These are phyloP conservation scores for Sophora flavescens DNA, from an alignment of 306 rosid species.

Conservation along the genomic window DNA sequence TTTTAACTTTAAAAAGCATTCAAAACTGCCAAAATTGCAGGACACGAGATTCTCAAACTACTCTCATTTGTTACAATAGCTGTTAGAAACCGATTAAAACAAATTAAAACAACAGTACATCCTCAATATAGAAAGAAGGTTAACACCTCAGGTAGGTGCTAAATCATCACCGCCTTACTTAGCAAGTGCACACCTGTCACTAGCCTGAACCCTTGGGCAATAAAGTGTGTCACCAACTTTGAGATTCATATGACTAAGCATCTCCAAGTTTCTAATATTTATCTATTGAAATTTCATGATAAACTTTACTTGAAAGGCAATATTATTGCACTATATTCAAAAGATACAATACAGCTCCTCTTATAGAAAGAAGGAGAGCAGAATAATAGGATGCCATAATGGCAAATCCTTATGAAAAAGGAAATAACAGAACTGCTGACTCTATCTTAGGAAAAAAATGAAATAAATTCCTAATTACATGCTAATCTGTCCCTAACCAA, in stretches of 20 bases:
- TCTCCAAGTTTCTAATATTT: background rate
- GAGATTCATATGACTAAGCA: background rate
- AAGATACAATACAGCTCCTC: too few species aligned
- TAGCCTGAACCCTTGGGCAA: background rate
- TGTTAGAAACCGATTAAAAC: background rate
- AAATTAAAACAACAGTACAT: conserved; percentile 23
- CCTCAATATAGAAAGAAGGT: background rate
- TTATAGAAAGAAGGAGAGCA: too few species aligned
- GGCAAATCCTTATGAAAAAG: too few species aligned
- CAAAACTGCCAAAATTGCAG: conserved; percentile 17
- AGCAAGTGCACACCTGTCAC: conserved; percentile 10
- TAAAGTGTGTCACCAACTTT: conserved; percentile 11
- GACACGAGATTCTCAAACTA: conserved; percentile 25
- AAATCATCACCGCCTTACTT: background rate
- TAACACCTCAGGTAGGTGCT: conserved; percentile 2
- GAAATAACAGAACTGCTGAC: too few species aligned
- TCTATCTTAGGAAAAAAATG: too few species aligned
- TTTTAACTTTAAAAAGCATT: background rate
- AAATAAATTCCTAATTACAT: too few species aligned
- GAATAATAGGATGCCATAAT: too few species aligned
- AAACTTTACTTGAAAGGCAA: background rate
- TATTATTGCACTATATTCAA: too few species aligned
- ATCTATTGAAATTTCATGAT: conserved; percentile 17
- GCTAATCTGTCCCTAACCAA: too few species aligned
- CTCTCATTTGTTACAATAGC: background rate